Evolutionary conservation across 2,329 filamentous ascomycete species (phyloP).

Genomic region (Colletotrichum sp.): DNA sequence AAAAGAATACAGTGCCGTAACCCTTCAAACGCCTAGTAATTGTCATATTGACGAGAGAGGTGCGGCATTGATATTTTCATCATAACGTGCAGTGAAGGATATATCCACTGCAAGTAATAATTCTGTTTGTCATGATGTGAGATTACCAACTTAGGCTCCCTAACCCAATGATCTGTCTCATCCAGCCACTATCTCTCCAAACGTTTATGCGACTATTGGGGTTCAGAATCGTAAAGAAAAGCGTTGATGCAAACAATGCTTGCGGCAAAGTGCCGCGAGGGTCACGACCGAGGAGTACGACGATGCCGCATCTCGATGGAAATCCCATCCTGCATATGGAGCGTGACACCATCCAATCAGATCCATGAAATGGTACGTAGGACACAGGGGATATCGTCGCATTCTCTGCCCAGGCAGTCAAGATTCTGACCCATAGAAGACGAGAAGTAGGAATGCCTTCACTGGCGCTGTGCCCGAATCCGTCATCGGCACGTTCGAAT

Average conservation of each 20-base stretch:
- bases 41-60: rapidly evolving
- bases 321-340: too few relatives aligned
- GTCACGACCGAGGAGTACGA: too few relatives aligned
- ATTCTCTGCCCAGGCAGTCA: too few relatives aligned
- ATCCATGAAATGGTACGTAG: too few relatives aligned
- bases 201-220: neutral
- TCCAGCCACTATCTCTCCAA: too few relatives aligned
- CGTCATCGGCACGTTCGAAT: neutral
- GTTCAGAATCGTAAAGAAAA: neutral
- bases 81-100: neutral
- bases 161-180: neutral
- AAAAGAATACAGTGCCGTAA: neutral
- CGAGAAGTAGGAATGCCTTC: too few relatives aligned
- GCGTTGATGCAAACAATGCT: neutral
- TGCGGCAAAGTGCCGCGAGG: rapidly evolving
- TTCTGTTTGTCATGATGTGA: neutral
- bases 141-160: neutral
- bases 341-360: too few relatives aligned
- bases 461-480: neutral
- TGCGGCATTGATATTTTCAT: neutral
- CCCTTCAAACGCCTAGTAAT: too few relatives aligned
- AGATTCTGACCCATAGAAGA: too few relatives aligned
- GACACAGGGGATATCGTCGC: too few relatives aligned
- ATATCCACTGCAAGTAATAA: neutral
- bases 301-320: too few relatives aligned